Conservation (phyloP, 2,329 filamentous ascomycete species). For the Hortaea sp. region DNA sequence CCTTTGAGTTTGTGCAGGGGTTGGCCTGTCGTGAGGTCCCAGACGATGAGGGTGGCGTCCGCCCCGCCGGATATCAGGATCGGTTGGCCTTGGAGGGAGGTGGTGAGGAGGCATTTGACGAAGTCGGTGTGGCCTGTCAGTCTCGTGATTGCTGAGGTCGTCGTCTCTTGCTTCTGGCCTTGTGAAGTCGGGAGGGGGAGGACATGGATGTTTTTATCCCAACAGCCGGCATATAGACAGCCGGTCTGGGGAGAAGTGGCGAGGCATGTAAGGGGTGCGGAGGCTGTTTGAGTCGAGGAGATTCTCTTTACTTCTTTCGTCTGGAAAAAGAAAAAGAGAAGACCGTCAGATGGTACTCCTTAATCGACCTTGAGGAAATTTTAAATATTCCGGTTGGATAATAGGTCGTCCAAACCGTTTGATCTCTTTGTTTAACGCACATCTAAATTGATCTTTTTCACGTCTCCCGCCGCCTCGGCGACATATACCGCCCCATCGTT, state of each 20-base stretch:
- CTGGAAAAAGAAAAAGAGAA: slow-evolving; percentile 18
- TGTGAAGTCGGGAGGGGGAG: slow-evolving; percentile 32
- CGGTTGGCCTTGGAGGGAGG: slow-evolving; percentile 50
- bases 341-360: too few relatives aligned
- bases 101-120: slow-evolving; percentile 67
- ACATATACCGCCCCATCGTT: slow-evolving; percentile 57
- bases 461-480: slow-evolving; percentile 76
- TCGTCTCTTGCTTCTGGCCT: slow-evolving; percentile 42
- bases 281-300: slow-evolving; percentile 56
- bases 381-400: too few relatives aligned
- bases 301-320: slow-evolving; percentile 34
- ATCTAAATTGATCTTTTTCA: slow-evolving; percentile 64
- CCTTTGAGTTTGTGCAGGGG: slow-evolving; percentile 63
- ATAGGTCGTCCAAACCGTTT: too few relatives aligned
- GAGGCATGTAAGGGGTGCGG: slow-evolving; percentile 69
- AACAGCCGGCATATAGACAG: slow-evolving; percentile 75
- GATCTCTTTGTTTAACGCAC: slow-evolving; percentile 44
- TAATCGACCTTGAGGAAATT: too few relatives aligned
- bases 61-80: slow-evolving; percentile 39
- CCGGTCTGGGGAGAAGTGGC: slow-evolving; percentile 45
- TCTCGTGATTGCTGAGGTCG: not conserved
- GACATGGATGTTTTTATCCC: slow-evolving; percentile 81
- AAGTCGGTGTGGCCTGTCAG: slow-evolving; percentile 70
- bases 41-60: slow-evolving; percentile 53
- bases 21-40: slow-evolving; percentile 60